Evolutionary conservation across 768 basidiomycete species (phyloP).

Genomic region (Amanita phalloides): DNA sequence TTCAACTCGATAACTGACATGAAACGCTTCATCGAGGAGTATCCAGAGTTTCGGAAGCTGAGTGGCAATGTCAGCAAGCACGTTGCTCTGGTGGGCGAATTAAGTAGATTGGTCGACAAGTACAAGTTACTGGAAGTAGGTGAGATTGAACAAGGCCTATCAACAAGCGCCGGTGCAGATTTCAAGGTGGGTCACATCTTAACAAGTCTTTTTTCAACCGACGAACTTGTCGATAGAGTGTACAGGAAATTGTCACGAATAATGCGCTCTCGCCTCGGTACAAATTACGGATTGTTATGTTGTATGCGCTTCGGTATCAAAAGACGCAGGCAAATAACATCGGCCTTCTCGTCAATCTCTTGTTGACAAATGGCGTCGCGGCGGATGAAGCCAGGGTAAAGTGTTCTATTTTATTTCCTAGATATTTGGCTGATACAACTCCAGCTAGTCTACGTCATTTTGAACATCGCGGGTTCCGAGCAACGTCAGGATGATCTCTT

Average conservation of each 20-base stretch:
- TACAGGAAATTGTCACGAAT: constrained; percentile 70
- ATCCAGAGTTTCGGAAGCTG: constrained; percentile 92
- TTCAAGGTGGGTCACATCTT: constrained; percentile 37
- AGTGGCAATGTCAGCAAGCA: constrained; percentile 99
- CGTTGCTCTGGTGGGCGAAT: constrained; percentile 91
- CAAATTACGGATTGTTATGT: constrained; percentile 83
- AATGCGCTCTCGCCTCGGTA: constrained; percentile 59
- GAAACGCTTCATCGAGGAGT: constrained; percentile 97
- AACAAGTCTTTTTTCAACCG: background rate
- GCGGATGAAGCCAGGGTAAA: constrained; percentile 57
- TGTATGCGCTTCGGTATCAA: constrained; percentile 93
- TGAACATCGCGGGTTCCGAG: constrained; percentile 91
- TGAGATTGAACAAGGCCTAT: constrained; percentile 94
- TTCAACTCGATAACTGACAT: constrained; percentile 95
- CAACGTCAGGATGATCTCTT: constrained; percentile 97
- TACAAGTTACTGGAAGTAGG: constrained; percentile 84
- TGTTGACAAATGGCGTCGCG: constrained; percentile 66
- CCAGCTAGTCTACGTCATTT: constrained; percentile 84
- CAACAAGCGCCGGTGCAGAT: constrained; percentile 86
- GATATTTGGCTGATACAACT: constrained; percentile 8
- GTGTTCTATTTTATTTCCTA: constrained; percentile 5
- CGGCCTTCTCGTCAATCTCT: constrained; percentile 60
- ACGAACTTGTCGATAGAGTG: constrained; percentile 38
- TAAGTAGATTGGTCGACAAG: constrained; percentile 80
- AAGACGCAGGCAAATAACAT: constrained; percentile 80